Base-by-base conservation (phyloP, 192 early-diverging fungal genomes). In the Paraglomus occultum region DNA sequence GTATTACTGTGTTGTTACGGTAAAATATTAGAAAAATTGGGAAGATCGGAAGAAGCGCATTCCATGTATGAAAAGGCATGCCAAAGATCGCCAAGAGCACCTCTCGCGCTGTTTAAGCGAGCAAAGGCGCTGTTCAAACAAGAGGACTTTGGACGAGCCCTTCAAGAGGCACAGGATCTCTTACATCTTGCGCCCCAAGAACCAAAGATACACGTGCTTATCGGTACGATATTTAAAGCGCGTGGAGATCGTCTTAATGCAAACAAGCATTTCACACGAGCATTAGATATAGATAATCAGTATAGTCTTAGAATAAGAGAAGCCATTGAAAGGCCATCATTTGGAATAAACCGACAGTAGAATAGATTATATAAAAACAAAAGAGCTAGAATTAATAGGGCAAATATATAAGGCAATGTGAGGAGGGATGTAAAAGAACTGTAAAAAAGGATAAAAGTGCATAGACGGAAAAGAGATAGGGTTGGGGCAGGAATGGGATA, bases 1-100 rank as follows among this genome's bases (percentile, higher is more conserved):
- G 79, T 94, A 23, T 71, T 94, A 39, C 76, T 91, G 15, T 87
- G 85, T 55, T 87, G 86, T 38, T 76, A 91, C 0, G 95, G 90
- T n/a, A 79, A 82, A 23, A 86, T 76, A 15, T 82, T 82, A 58
- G 90, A 90, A 78, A 82, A 79, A 17, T 77, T 79, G 75, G 81
- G 71, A 6, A 79, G 80, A 54, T 73, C 72, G 44, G 64, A 73
- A 0, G 79, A 82, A 31, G 91, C 94, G 4, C 75, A 90, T 0
- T 49, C 47, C 4, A 72, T 87, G 7, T 95, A 89, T 71, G 81
- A 89, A 71, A 72, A 80, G 11, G 90, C 90, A 1, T 78, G 82
- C 46, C 40, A 51, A 72, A 57, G 82, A n/a, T 72, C 80, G 65
- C 85, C 82, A 55, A 49, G 38, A 9, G 74, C 78, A 20, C 76